Base-by-base conservation (phyloP, 306 rosid genomes). In the Coriaria nepalensis region DNA sequence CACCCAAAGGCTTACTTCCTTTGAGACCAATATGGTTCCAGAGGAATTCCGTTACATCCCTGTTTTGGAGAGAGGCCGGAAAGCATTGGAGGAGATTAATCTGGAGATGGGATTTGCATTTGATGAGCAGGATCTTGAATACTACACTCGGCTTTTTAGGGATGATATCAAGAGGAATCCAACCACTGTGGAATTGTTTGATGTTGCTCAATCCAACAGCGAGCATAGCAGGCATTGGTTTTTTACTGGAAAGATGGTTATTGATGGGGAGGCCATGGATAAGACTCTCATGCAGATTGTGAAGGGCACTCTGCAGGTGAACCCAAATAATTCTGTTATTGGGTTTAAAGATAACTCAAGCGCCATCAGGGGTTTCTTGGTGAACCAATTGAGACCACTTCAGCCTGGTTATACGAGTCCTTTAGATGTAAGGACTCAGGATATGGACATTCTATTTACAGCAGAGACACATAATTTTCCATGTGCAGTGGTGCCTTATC, bases 391-490 rank as follows among this genome's bases (percentile, higher is more conserved):
- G 66, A 76, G 82, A 13, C 96, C 92, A 6, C 51, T 68, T 57
- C 57, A 69, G 62, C 94, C 94, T 9, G 96, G 96, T 40, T 77
- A 77, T 11, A 8, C 82, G 43, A 68, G 82, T 60, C 82, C 80
- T 0, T 62, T 80, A 35, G 35, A 69, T 50, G 20, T 63, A 57
- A 64, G 57, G 45, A 34, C 55, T 8, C 50, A 53, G 5, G 82
- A 75, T 40, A 59, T 87, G 42, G 93, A 87, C 71, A 75, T 87
- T 40, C 70, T 87, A 42, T 83, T 87, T 51, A 87, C 94, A 8
- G 96, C 96, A 4, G 96, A 87, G 73, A 87, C 96, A 33, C 94
- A 87, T 58, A 87, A 87, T 70, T 87, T 87, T 42, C 96, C 96
- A 10, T 87, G 96, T 68, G 94, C 96, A 6, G 96, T 87, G 67